Base-by-base conservation (phyloP, 345 rosid species). In the Populus ilicifolia region DNA sequence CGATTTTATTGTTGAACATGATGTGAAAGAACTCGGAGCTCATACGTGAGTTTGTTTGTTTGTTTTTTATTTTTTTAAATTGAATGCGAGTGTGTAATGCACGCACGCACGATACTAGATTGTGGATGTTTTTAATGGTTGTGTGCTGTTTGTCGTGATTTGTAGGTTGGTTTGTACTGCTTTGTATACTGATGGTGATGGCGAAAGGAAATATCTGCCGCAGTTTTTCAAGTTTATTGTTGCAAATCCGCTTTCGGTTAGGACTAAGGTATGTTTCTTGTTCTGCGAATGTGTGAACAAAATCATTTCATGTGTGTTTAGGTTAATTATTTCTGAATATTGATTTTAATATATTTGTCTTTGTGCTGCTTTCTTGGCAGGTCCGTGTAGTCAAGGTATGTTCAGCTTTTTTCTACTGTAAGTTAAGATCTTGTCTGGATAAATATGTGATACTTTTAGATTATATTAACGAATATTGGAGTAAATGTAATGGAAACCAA, bases 1-100 rank as follows among this genome's bases (percentile, higher is more conserved):
- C 72, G 98, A 96, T 84, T 96, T 96, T 84, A 90, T 96, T 27
- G 97, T 96, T 21, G 99, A 96, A 70, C 97, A 96, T 77, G 99
- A 96, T 79, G 97, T 96, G 9, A 93, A 96, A 91, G 99, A 93
- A 86, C 97, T 96, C 11, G 99, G 99, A 61, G 94, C 99, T 86
- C 97, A 96, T 85, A 96, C 98, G 98, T 96, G 67, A 41, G 86
- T 77, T 56, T 13, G 5, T 56, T 41, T 33, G 35, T 4, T 50
- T 50, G 18, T 18, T 1, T 5, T n/a, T n/a, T n/a, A n/a, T n/a
- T n/a, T 50, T 18, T 18, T 27, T 27, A 27, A 17, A 50, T 6
- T 18, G 21, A 18, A 50, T 18, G 56, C 56, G 54, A 14, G 20
- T 17, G 54, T 10, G 54, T 10, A 17, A 48, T 48, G 54, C 54